These are phyloP conservation scores for Termitomyces bulborhizus DNA, from an alignment of 768 basidiomycete species.

Conservation along the genomic window DNA sequence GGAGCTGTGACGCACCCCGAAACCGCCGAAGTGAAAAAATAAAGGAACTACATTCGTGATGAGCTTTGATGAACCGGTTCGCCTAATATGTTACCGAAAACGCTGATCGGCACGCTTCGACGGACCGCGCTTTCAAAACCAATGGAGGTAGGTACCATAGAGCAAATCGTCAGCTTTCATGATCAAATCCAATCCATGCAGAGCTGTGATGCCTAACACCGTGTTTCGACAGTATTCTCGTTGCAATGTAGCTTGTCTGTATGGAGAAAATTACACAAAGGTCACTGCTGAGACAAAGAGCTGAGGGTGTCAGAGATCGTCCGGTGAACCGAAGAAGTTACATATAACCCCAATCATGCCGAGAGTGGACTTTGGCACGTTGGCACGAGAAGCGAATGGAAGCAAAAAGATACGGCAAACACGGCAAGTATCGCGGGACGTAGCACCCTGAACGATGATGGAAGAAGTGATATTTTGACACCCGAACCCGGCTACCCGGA, in stretches of 20 bases:
- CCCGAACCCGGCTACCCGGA: slow-evolving; percentile 11
- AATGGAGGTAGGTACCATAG: not conserved
- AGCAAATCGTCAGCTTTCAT: not conserved
- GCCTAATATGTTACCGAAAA: not conserved
- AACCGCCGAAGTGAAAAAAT: not conserved
- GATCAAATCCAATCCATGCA: not conserved
- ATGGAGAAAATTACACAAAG: no score
- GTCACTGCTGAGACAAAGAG: not conserved
- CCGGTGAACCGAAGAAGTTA: slow-evolving; percentile 9
- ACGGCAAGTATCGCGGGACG: slow-evolving; percentile 15
- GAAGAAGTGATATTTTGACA: slow-evolving; percentile 10
- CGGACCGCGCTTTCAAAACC: slow-evolving; percentile 8
- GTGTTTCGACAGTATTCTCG: not conserved
- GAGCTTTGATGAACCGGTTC: slow-evolving; percentile 11
- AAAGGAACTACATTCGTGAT: not conserved
- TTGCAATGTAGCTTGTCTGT: not conserved
- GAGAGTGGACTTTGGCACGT: not conserved
- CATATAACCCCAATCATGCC: not conserved
- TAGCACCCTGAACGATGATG: slow-evolving; percentile 5
- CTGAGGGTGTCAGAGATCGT: not conserved
- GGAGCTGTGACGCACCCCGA: not conserved
- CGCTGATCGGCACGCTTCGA: slow-evolving; percentile 11
- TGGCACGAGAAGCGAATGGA: slow-evolving; percentile 11
- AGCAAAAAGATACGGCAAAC: slow-evolving; percentile 5
- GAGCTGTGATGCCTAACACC: no score